Percentiles rank a stretch among this genome's conserved stretches.
These are phyloP conservation scores for Pholiota adiposa DNA, from an alignment of 1,284 basidiomycete species.

Conservation along the genomic window DNA sequence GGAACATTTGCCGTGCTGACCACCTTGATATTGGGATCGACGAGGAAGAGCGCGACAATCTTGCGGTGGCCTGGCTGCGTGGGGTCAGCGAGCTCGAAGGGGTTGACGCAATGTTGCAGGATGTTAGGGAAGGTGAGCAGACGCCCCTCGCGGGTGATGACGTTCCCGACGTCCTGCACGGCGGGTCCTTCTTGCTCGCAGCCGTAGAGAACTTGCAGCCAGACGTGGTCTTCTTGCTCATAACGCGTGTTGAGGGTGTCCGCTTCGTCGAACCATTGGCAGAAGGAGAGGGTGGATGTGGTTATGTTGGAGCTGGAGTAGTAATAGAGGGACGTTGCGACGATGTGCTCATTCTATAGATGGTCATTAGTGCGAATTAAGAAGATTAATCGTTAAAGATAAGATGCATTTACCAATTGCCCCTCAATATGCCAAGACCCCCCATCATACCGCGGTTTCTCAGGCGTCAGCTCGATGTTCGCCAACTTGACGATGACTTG, in stretches of 20 bases:
- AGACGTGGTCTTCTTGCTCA: constrained; percentile 31
- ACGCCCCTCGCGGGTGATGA: constrained; percentile 39
- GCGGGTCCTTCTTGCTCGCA: constrained; percentile 21
- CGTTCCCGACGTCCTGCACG: constrained; percentile 37
- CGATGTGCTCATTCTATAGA: constrained; percentile 49
- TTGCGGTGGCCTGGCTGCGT: constrained; percentile 50
- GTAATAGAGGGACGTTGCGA: constrained; percentile 47
- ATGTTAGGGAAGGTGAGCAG: constrained; percentile 50
- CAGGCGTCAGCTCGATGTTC: constrained; percentile 52
- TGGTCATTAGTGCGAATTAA: neutral
- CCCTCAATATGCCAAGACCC: constrained; percentile 48
- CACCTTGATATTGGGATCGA: constrained; percentile 47
- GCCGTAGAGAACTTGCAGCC: constrained; percentile 35
- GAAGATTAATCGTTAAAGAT: neutral
- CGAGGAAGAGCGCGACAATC: constrained; percentile 53
- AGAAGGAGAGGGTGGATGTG: constrained; percentile 34
- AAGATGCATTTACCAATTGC: constrained; percentile 29
- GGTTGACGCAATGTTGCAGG: constrained; percentile 47
- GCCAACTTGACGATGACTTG: constrained; percentile 60
- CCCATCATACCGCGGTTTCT: constrained; percentile 42
- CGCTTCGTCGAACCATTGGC: constrained; percentile 24
- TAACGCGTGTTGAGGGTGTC: constrained; percentile 18
- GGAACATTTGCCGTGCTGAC: constrained; percentile 47
- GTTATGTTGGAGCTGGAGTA: constrained; percentile 40
- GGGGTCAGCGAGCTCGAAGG: constrained; percentile 45